These are phyloP conservation scores for Epicoccum nigrum DNA, from an alignment of 2,329 filamentous ascomycete species.

Conservation along the genomic window DNA sequence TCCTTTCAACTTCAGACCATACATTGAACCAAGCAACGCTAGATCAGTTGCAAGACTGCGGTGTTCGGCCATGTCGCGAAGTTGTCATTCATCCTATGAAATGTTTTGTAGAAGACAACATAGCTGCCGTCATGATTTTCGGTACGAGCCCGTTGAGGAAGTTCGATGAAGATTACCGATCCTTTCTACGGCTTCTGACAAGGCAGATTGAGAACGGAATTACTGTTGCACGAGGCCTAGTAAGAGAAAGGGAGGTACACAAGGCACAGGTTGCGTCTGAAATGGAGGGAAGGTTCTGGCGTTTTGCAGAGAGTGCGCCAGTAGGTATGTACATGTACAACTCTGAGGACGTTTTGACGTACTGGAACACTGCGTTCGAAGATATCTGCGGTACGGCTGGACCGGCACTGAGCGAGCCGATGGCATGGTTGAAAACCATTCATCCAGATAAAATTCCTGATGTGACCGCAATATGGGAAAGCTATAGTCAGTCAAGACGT, in stretches of 20 bases:
- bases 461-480: slow-evolving; percentile 1
- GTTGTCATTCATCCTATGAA: slow-evolving; percentile 79
- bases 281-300: slow-evolving; percentile 76
- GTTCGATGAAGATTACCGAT: slow-evolving; percentile 77
- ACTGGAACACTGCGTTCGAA: slow-evolving; percentile 77
- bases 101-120: slow-evolving; percentile 72
- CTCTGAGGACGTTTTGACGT: slow-evolving; percentile 69
- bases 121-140: slow-evolving; percentile 77
- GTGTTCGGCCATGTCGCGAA: slow-evolving; percentile 73
- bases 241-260: slow-evolving; percentile 81
- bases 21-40: not conserved
- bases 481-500: slow-evolving; percentile 1
- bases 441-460: slow-evolving; percentile 59
- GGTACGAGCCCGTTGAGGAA: slow-evolving; percentile 77
- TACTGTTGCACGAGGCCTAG: slow-evolving; percentile 73
- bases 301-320: slow-evolving; percentile 81
- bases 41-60: slow-evolving; percentile 67
- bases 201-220: slow-evolving; percentile 72
- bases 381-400: slow-evolving; percentile 68
- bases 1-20: not conserved
- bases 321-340: slow-evolving; percentile 84
- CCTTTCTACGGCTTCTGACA: slow-evolving; percentile 75
- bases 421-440: slow-evolving; percentile 76
- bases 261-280: slow-evolving; percentile 73
- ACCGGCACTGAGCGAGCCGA: slow-evolving; percentile 60